Evolutionary conservation across 768 basidiomycete species (phyloP), one percentile per base, ranked within the genome.

Genomic region (Collybiopsis confluens): DNA sequence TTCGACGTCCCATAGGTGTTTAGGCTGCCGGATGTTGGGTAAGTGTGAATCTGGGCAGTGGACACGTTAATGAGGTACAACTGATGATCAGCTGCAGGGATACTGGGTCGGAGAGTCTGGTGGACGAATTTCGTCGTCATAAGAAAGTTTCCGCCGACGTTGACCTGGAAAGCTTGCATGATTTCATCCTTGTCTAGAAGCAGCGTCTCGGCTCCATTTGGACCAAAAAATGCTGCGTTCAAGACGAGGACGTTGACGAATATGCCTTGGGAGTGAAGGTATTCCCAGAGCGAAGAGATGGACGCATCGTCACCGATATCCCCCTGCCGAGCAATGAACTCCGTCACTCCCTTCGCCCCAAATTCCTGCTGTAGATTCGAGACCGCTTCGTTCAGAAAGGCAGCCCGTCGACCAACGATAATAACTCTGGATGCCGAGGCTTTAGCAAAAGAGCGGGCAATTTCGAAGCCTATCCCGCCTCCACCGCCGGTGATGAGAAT

Each of bases 301-400:
- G 35, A 48, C 6, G 18, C n/a, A 20, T 48, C 47, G 18, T 35
- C 30, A 2, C 47, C 35, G 23, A 48, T 48, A 21, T 48, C 35
- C 35, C 47, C 47, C 23, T 48, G 47, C 9, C 47, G 47, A 48
- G 47, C 23, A 5, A 48, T 37, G 33, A 48, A 48, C 26, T 48
- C 35, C 5, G 47, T 48, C 4, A 23, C 6, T 4, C n/a, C 20
- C n/a, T 20, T 30, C n/a, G 21, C 26, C 30, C 30, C 30, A 13
- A 48, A 48, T 16, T 48, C 47, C 5, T 37, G 21, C 15, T 33
- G 35, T n/a, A 48, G 33, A 20, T 38, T 48, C 10, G 8, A 20
- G 3, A 21, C 35, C 2, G 47, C 30, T 10, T 33, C 35, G 18
- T 48, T 35, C 33, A 48, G 26, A 3, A 48, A 30, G 2, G 33